A percentile compares a stretch with the other conserved stretches of the same genome.
phyloP scores from a whole-genome alignment of 345 rosid genomes.

The Lumnitzera racemosa region DNA sequence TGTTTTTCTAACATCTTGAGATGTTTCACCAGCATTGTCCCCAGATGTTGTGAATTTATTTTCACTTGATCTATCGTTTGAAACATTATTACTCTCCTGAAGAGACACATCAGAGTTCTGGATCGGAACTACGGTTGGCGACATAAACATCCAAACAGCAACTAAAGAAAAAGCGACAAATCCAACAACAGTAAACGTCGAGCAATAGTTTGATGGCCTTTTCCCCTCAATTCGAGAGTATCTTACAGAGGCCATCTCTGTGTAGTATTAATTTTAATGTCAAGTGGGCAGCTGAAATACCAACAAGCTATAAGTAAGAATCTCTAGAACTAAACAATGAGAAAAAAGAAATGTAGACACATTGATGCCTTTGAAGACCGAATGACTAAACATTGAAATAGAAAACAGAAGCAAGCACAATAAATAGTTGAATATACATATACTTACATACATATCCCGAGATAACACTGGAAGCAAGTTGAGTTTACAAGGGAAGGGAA shows the following conservation, averaged over 20 bases:
- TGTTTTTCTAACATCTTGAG: conserved; percentile 1
- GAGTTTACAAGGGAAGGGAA: too few species aligned
- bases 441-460: too few species aligned
- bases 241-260: conserved; percentile 55
- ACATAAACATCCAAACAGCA: conserved; percentile 82
- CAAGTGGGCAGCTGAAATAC: too few species aligned
- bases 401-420: too few species aligned
- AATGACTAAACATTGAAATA: too few species aligned
- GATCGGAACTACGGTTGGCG: conserved; percentile 52
- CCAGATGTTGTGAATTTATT: conserved; percentile 16
- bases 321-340: too few species aligned
- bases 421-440: too few species aligned
- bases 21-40: conserved; percentile 23
- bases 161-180: conserved; percentile 60
- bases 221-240: conserved; percentile 59
- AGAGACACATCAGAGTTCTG: conserved; percentile 28
- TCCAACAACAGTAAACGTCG: conserved; percentile 49
- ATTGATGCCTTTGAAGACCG: too few species aligned
- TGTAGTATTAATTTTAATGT: too few species aligned
- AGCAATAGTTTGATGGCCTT: conserved; percentile 53
- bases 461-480: too few species aligned
- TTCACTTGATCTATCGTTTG: conserved; percentile 17
- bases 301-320: too few species aligned
- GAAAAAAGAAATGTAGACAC: too few species aligned
- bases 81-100: conserved; percentile 18